A percentile compares a stretch with the other conserved stretches of the same genome.
Evolutionary conservation across 768 basidiomycete species (phyloP).

Genomic region (Termitomyces sp.): DNA sequence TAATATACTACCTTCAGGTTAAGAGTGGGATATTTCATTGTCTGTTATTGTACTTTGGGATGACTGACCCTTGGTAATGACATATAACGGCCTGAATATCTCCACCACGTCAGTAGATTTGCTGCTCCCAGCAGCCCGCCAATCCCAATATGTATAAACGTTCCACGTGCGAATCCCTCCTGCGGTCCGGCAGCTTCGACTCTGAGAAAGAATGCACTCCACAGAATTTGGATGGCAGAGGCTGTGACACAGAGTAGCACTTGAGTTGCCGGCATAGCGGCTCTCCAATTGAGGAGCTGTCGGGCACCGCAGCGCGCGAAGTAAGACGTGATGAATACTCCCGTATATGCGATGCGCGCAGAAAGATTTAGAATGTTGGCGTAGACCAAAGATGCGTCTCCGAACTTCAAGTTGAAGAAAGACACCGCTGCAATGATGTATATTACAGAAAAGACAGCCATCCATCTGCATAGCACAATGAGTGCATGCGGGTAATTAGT

Average conservation of each 20-base stretch:
- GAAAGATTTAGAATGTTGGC: constrained; percentile 68
- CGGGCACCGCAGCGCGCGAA: constrained; percentile 19
- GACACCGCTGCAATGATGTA: constrained; percentile 54
- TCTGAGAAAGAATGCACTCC: constrained; percentile 18
- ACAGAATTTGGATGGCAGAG: constrained; percentile 22
- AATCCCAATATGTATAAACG: constrained; percentile 27
- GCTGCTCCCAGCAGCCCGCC: constrained; percentile 19
- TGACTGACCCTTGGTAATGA: constrained; percentile 2
- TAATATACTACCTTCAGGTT: not conserved
- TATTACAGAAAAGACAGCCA: constrained; percentile 67
- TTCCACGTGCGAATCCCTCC: constrained; percentile 19
- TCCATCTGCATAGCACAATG: constrained; percentile 42
- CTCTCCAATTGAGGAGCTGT: constrained; percentile 8
- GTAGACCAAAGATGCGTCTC: constrained; percentile 69
- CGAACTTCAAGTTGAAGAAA: constrained; percentile 41
- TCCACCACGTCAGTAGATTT: constrained; percentile 18
- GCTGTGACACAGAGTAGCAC: constrained; percentile 17
- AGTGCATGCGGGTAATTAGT: not conserved
- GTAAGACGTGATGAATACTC: constrained; percentile 8
- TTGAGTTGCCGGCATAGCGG: constrained; percentile 6
- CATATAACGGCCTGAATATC: constrained; percentile 15
- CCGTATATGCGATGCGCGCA: constrained; percentile 50
- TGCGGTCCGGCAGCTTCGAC: constrained; percentile 17
- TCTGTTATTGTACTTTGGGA: constrained; percentile 11
- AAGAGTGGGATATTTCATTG: not conserved